Base-by-base conservation (phyloP, 345 rosid genomes). In the Heritiera littoralis region DNA sequence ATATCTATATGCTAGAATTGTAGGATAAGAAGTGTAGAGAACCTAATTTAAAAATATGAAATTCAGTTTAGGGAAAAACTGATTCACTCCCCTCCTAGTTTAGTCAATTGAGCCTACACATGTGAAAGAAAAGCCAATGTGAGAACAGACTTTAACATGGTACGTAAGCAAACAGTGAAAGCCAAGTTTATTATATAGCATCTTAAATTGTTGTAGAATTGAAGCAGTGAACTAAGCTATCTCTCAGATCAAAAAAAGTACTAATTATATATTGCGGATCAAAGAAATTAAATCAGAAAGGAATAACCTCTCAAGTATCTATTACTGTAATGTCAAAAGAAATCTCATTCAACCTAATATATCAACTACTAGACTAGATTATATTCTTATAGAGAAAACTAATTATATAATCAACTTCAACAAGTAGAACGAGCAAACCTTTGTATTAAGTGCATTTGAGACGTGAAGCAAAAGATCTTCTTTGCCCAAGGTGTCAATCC, bases 401-500 rank as follows among this genome's bases (percentile, higher is more conserved):
- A 71, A 51, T 51, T 14, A 30, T 55, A 41, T 14, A 71, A 71
- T 51, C 58, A 72, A 51, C 20, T 55, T 3, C 60, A 38, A 18
- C 15, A 63, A 38, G n/a, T 48, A 58, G n/a, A 40, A 18, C 43
- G 48, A 65, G 18, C 82, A 70, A 18, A 88, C 96, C 92, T 94
- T 94, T 66, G 77, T 83, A 23, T 90, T 82, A 20, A 94, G 92
- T 79, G 77, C 66, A 14, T 69, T 85, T 3, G 92, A 83, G 75
- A 94, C 83, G 63, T 87, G 86, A 81, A 90, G 68, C 56, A 94
- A 83, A 52, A 92, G 87, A 12, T 94, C 88, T 84, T 94, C 96
- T 71, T 92, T 92, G 32, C 98, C 98, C 82, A 92, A 75, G 15
- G 86, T 77, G 78, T 91, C 93, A 68, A 94, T 71, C 67, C 89